phyloP scores from a whole-genome alignment of 2,329 filamentous ascomycete genomes.

The Fusarium scirpi region DNA sequence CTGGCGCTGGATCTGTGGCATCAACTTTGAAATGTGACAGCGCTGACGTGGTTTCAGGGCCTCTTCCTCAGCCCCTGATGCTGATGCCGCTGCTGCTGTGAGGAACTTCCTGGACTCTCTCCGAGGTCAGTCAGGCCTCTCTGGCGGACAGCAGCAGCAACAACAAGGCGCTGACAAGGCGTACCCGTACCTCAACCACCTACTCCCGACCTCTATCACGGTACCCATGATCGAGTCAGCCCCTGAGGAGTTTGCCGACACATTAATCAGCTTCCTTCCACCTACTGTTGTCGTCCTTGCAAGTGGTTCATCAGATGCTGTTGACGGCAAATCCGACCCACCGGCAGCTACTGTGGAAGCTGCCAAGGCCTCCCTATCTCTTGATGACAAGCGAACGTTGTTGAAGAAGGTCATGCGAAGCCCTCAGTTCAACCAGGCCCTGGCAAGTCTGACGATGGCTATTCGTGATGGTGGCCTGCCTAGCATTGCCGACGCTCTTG shows the following conservation, averaged over 20 bases:
- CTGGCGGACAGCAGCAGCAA: slow-evolving; percentile 51
- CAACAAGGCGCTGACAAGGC: slow-evolving; percentile 63
- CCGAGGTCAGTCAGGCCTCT: slow-evolving; percentile 64
- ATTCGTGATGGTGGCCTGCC: slow-evolving; percentile 91
- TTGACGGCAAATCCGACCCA: slow-evolving; percentile 72
- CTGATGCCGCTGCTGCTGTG: slow-evolving; percentile 81
- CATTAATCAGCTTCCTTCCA: slow-evolving; percentile 82
- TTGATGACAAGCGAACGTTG: slow-evolving; percentile 82
- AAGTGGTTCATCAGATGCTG: slow-evolving; percentile 70
- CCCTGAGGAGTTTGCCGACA: slow-evolving; percentile 75
- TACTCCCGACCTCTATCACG: slow-evolving; percentile 82
- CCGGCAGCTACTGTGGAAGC: slow-evolving; percentile 75
- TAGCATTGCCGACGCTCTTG: slow-evolving; percentile 87
- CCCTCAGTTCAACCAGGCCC: slow-evolving; percentile 89
- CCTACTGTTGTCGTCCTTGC: slow-evolving; percentile 81
- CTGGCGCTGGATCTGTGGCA: slow-evolving; percentile 41
- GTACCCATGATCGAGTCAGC: slow-evolving; percentile 78
- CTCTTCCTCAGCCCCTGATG: slow-evolving; percentile 71
- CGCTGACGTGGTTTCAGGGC: slow-evolving; percentile 68
- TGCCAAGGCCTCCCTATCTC: slow-evolving; percentile 78
- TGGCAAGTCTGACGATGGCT: slow-evolving; percentile 87
- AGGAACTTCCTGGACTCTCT: slow-evolving; percentile 91
- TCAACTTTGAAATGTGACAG: slow-evolving; percentile 42
- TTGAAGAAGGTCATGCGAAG: slow-evolving; percentile 86
- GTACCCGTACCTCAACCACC: slow-evolving; percentile 87